phyloP scores from a whole-genome alignment of 139 green algal species.

The Coccomyxa sp. region DNA sequence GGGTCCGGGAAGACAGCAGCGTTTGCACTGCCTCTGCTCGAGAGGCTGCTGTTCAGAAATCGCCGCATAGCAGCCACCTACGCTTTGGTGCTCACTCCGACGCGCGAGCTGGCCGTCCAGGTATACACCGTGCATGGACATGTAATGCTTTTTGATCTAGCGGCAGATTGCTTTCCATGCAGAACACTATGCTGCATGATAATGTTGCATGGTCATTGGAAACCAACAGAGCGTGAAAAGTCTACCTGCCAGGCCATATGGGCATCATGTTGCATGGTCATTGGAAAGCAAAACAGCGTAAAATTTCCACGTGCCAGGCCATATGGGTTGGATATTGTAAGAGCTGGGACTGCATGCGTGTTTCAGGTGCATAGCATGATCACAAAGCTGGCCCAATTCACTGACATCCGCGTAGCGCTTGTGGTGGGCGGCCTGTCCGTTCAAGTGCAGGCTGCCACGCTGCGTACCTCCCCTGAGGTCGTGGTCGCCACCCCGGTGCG shows the following conservation, averaged over 20 bases:
- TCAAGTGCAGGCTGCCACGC: slow-evolving; percentile 72
- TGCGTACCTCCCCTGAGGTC: slow-evolving; percentile 76
- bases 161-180: too few species aligned
- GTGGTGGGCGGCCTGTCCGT: slow-evolving; percentile 91
- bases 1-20: slow-evolving; percentile 96
- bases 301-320: too few species aligned
- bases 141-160: neutral
- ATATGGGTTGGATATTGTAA: too few species aligned
- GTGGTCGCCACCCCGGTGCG: slow-evolving; percentile 89
- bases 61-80: slow-evolving; percentile 63
- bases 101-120: slow-evolving; percentile 92
- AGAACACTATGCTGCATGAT: too few species aligned
- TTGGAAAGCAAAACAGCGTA: too few species aligned
- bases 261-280: too few species aligned
- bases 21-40: slow-evolving; percentile 89
- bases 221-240: too few species aligned
- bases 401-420: slow-evolving; percentile 79
- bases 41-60: slow-evolving; percentile 86
- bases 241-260: too few species aligned
- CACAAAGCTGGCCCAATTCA: slow-evolving; percentile 89
- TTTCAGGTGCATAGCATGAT: slow-evolving; percentile 90
- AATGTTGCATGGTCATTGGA: too few species aligned
- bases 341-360: neutral
- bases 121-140: slow-evolving; percentile 5
- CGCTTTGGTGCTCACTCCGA: slow-evolving; percentile 81